Conservation (phyloP, 164 flowering plant genomes). For the Warburgia ugandensis region DNA sequence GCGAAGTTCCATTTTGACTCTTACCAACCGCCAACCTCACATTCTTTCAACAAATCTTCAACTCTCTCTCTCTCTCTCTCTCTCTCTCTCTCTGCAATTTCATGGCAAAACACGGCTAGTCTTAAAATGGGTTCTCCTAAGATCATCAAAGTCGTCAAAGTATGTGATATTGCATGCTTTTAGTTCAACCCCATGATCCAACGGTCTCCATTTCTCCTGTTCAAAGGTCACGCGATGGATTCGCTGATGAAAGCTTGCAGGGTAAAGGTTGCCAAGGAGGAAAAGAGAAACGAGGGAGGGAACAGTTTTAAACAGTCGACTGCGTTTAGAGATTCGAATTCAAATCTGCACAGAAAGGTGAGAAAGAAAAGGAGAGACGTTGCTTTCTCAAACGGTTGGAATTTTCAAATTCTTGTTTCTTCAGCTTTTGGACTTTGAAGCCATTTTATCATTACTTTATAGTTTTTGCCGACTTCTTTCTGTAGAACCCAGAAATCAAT, state of each 20-base stretch:
- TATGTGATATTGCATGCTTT: no score
- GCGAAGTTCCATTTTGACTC: no score
- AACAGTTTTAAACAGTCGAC: conserved; percentile 34
- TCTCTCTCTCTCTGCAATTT: no score
- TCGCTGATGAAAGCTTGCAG: background rate
- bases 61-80: no score
- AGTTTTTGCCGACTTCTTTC: background rate
- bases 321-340: conserved; percentile 21
- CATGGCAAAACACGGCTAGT: no score
- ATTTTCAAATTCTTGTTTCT: conserved; percentile 15
- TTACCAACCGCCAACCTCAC: no score
- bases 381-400: conserved; percentile 18
- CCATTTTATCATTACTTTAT: conserved; percentile 3
- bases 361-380: conserved; percentile 16
- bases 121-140: no score
- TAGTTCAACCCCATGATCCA: no score
- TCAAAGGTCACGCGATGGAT: background rate
- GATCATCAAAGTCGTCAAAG: no score
- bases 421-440: conserved; percentile 2
- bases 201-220: no score
- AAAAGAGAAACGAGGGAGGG: conserved; percentile 33
- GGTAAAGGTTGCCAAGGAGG: conserved; percentile 12
- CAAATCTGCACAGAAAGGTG: conserved; percentile 32
- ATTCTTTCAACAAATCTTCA: no score
- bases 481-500: background rate